Conservation (phyloP, 2,329 filamentous ascomycete genomes). For the Exophiala bonariae region DNA sequence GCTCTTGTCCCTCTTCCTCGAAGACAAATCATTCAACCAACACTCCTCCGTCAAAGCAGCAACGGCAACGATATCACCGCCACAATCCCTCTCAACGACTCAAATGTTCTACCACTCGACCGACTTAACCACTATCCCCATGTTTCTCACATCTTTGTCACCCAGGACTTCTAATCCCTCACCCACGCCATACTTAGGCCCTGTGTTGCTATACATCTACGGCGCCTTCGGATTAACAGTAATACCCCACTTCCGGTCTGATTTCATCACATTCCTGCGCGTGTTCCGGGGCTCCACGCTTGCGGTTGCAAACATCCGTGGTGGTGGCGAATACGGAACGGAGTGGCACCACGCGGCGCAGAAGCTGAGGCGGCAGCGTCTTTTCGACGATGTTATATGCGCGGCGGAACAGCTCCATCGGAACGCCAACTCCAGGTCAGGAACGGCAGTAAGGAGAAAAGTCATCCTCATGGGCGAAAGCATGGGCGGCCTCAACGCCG, state of each 20-base stretch:
- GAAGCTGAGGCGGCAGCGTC: neutral
- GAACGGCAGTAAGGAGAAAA: neutral
- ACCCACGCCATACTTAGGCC: neutral
- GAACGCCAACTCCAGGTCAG: no score
- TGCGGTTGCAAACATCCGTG: constrained; percentile 10
- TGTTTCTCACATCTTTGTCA: constrained; percentile 4
- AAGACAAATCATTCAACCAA: neutral
- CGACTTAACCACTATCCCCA: constrained; percentile 9
- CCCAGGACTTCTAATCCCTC: neutral
- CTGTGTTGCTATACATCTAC: constrained; percentile 9
- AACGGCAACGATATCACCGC: neutral
- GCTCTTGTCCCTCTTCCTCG: neutral
- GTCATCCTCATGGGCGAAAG: constrained; percentile 14
- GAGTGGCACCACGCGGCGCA: constrained; percentile 1
- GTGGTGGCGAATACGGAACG: constrained; percentile 11
- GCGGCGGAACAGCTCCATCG: neutral
- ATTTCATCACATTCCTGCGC: constrained; percentile 4
- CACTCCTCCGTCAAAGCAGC: neutral
- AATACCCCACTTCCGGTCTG: constrained; percentile 11
- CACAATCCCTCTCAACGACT: neutral
- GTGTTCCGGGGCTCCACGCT: neutral
- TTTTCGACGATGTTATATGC: constrained; percentile 3
- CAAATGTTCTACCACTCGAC: constrained; percentile 11
- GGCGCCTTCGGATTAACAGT: constrained; percentile 6
- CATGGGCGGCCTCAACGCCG: constrained; percentile 10